These are phyloP conservation scores for Linum tenue DNA, from an alignment of 345 rosid species.

Conservation along the genomic window DNA sequence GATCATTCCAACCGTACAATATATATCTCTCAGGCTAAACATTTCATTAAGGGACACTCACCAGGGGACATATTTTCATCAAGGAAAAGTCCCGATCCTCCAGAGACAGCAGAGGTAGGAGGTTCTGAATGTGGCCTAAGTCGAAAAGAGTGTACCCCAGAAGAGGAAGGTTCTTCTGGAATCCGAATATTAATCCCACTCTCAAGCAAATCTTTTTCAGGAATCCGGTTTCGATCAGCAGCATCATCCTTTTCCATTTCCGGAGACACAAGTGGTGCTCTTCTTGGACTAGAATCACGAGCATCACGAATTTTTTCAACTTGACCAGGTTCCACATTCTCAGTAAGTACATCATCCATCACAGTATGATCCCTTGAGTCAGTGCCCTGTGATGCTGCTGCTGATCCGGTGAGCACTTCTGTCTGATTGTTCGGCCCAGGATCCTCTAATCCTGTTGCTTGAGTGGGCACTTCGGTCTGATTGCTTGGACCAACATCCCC, in stretches of 20 bases:
- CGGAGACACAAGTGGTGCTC: slow-evolving; percentile 18
- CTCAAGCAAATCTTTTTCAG: slow-evolving; percentile 29
- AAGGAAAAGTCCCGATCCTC: slow-evolving; percentile 23
- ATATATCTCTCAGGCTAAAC: not conserved
- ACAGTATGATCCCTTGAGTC: not conserved
- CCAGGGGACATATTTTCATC: slow-evolving; percentile 32
- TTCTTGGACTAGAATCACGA: slow-evolving; percentile 25
- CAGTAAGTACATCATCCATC: slow-evolving; percentile 7
- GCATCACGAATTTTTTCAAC: slow-evolving; percentile 58
- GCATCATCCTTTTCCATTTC: slow-evolving; percentile 17
- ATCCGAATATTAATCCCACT: slow-evolving; percentile 33
- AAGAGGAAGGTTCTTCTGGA: slow-evolving; percentile 30
- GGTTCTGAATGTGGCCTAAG: slow-evolving; percentile 44
- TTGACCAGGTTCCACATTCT: slow-evolving; percentile 20
- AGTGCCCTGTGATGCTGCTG: slow-evolving; percentile 5
- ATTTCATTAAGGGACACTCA: slow-evolving; percentile 22
- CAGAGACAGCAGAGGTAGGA: slow-evolving; percentile 29
- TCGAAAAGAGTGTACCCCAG: slow-evolving; percentile 27
- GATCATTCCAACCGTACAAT: not conserved
- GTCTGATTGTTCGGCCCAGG: slow-evolving; percentile 12
- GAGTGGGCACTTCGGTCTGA: not conserved
- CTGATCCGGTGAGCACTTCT: slow-evolving; percentile 6
- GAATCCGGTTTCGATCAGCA: slow-evolving; percentile 23
- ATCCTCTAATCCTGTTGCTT: not conserved
- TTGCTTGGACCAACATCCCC: not conserved